Evolutionary conservation across 202 grass and related monocot species (phyloP).

Genomic region (Bolboschoenoplectus hybrid): DNA sequence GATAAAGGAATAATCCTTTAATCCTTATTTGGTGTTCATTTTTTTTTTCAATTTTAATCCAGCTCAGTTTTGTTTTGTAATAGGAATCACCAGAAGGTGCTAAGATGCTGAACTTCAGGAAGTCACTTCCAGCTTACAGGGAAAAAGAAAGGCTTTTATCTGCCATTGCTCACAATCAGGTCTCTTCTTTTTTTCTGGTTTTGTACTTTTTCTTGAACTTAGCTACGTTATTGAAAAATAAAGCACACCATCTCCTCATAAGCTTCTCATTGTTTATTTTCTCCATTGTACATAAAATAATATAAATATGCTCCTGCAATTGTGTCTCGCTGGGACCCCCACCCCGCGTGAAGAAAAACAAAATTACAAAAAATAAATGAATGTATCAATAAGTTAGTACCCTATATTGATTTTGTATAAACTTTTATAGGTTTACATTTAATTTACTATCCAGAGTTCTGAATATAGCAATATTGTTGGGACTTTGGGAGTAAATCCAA

Average conservation of each 20-base stretch:
- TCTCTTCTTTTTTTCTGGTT: slow-evolving; percentile 43
- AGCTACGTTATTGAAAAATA: background rate
- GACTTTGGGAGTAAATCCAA: background rate
- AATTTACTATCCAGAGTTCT: background rate
- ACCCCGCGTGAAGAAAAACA: background rate
- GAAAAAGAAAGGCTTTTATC: slow-evolving; percentile 88
- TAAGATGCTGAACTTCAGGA: slow-evolving; percentile 80
- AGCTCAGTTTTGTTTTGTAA: slow-evolving; percentile 37
- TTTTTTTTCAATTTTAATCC: slow-evolving; percentile 32
- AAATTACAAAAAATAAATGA: background rate
- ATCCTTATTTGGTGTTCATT: background rate
- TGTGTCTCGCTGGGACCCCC: background rate
- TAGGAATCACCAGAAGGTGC: slow-evolving; percentile 87
- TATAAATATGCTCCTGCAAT: background rate
- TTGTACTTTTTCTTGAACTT: background rate
- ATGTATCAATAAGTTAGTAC: background rate
- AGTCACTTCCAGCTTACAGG: slow-evolving; percentile 88
- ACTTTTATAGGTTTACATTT: background rate
- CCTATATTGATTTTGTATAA: background rate
- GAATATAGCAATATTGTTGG: background rate
- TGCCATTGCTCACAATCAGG: slow-evolving; percentile 97
- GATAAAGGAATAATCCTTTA: background rate
- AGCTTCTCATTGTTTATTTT: background rate
- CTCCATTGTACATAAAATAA: background rate
- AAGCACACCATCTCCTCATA: background rate